Conservation (phyloP, 305 asterid genomes). For the Solanum hybrid region DNA sequence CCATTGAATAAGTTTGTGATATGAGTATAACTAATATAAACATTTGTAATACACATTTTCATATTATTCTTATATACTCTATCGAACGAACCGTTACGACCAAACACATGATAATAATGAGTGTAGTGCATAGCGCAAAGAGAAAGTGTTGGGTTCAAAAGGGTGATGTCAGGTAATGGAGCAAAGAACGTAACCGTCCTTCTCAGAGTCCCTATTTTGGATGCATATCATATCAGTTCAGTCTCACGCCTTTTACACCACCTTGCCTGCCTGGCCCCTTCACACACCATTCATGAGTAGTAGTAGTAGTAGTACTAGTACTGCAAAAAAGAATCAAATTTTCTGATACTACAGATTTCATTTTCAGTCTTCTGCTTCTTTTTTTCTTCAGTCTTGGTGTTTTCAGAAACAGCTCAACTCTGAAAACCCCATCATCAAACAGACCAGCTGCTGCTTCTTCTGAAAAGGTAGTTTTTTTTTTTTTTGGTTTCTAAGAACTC, state of each 20-base stretch:
- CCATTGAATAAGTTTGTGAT: not conserved
- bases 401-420: not conserved
- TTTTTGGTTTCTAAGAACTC: not conserved
- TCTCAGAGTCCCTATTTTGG: not conserved
- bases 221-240: not conserved
- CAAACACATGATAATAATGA: not conserved
- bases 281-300: not conserved
- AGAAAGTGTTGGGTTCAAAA: not conserved
- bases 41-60: too few species aligned
- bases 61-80: not conserved
- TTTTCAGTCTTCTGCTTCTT: not conserved
- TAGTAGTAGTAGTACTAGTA: not conserved
- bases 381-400: not conserved
- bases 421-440: not conserved
- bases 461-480: not conserved
- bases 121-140: not conserved
- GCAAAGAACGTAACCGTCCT: conserved; percentile 1
- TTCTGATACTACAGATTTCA: not conserved
- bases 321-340: not conserved
- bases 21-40: too few species aligned
- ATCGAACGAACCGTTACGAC: accelerated
- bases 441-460: not conserved
- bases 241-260: not conserved
- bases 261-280: not conserved
- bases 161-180: not conserved